phyloP scores from a whole-genome alignment of 202 grass and related monocot genomes.

The Saccharum hybrid region DNA sequence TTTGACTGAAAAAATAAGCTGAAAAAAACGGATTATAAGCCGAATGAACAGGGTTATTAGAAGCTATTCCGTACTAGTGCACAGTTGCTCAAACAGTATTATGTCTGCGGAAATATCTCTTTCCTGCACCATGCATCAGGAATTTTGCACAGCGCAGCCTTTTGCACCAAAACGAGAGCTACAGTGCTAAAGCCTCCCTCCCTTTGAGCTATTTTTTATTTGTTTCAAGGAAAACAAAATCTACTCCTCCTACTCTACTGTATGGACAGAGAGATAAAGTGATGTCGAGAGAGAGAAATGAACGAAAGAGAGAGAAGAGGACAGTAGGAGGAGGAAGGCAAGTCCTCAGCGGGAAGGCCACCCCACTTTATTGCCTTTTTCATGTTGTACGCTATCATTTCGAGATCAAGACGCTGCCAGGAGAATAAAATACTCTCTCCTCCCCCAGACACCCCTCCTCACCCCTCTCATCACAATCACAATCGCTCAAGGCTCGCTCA shows the following conservation, averaged over 20 bases:
- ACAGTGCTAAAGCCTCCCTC: constrained; percentile 2
- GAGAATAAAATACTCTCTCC: constrained; percentile 71
- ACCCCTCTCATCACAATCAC: not conserved
- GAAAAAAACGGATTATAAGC: no score
- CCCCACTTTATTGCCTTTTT: constrained; percentile 87
- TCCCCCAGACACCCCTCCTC: constrained; percentile 29
- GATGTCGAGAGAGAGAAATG: not conserved
- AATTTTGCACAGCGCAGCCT: constrained; percentile 49
- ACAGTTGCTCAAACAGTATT: constrained; percentile 48
- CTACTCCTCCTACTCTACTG: not conserved
- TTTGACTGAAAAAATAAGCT: no score
- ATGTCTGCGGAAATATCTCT: constrained; percentile 44
- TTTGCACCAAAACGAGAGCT: constrained; percentile 40
- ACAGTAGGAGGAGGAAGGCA: constrained; percentile 46
- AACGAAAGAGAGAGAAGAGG: constrained; percentile 4
- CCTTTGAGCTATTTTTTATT: constrained; percentile 2
- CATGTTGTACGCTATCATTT: constrained; percentile 88
- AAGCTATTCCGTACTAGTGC: not conserved
- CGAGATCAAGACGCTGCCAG: constrained; percentile 60
- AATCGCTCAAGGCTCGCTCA: not conserved
- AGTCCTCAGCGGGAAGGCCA: constrained; percentile 54
- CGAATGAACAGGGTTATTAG: no score
- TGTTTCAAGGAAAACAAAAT: constrained; percentile 11
- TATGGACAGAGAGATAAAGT: not conserved
- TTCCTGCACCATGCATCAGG: constrained; percentile 32